Evolutionary conservation across 2,329 filamentous ascomycete species (phyloP).

Genomic region (Geoglossum cookeanum): DNA sequence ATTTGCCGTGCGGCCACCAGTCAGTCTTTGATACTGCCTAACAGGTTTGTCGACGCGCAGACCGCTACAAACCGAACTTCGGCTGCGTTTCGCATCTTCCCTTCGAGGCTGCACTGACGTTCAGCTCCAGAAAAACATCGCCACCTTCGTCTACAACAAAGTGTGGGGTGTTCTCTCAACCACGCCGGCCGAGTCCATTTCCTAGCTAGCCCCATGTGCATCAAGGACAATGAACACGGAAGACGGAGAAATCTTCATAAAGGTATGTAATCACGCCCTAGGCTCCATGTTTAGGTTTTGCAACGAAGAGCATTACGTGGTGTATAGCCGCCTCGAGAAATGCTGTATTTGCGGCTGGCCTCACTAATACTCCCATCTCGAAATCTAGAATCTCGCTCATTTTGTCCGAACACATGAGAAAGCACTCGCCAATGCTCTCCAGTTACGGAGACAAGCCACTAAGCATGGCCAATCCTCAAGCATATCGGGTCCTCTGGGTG

Average conservation of each 20-base stretch:
- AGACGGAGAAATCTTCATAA: slow-evolving; percentile 79
- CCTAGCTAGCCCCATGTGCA: slow-evolving; percentile 2
- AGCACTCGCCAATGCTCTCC: slow-evolving; percentile 85
- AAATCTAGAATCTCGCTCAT: slow-evolving; percentile 64
- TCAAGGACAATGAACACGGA: slow-evolving; percentile 51
- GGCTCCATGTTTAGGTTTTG: neutral
- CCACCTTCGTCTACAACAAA: neutral
- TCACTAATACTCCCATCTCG: slow-evolving; percentile 12
- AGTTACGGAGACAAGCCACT: slow-evolving; percentile 55
- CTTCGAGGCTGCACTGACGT: neutral
- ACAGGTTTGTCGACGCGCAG: slow-evolving; percentile 1
- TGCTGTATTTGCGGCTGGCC: slow-evolving; percentile 1
- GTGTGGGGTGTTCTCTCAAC: neutral
- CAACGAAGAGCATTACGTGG: slow-evolving; percentile 2
- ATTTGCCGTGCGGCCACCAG: neutral
- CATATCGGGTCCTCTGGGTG: neutral
- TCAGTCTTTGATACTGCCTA: neutral
- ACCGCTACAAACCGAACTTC: neutral
- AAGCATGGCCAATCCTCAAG: slow-evolving; percentile 43
- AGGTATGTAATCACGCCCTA: slow-evolving; percentile 33
- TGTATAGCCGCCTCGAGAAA: neutral
- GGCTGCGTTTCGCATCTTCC: slow-evolving; percentile 1
- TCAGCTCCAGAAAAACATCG: neutral
- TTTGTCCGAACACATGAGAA: slow-evolving; percentile 97
- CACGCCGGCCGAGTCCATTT: neutral